Evolutionary conservation across 2,329 filamentous ascomycete genomes (phyloP).

Genomic region (Pseudogymnoascus destructans): DNA sequence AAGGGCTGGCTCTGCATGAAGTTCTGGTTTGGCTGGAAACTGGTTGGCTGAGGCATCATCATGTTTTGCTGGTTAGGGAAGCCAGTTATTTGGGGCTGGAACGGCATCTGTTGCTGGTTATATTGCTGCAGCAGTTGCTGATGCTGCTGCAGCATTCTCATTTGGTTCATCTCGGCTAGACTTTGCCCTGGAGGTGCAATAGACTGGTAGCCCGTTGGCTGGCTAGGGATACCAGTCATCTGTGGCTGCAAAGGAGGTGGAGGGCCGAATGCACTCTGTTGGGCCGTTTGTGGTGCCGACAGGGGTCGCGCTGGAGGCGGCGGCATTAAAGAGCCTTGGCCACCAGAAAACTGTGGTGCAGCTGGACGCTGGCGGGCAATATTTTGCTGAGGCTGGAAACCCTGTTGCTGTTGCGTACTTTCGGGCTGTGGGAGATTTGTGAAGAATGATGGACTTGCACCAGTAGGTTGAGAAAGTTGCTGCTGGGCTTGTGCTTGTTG

Average conservation of each 20-base stretch:
- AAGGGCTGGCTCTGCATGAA: slow-evolving; percentile 34
- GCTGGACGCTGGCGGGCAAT: slow-evolving; percentile 55
- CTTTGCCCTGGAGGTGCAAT: slow-evolving; percentile 65
- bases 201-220: slow-evolving; percentile 37
- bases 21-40: slow-evolving; percentile 35
- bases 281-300: slow-evolving; percentile 74
- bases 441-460: slow-evolving; percentile 48
- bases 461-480: slow-evolving; percentile 33
- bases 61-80: slow-evolving; percentile 20
- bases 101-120: slow-evolving; percentile 43
- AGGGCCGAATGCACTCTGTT: slow-evolving; percentile 58
- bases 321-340: slow-evolving; percentile 51
- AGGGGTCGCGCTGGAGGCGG: slow-evolving; percentile 70
- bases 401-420: slow-evolving; percentile 26
- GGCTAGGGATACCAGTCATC: slow-evolving; percentile 53
- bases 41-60: slow-evolving; percentile 25
- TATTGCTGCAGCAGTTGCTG: slow-evolving; percentile 29
- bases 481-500: slow-evolving; percentile 25
- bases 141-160: slow-evolving; percentile 50
- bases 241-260: slow-evolving; percentile 65
- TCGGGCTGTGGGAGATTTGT: slow-evolving; percentile 35
- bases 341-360: slow-evolving; percentile 49
- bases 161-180: slow-evolving; percentile 57
- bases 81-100: slow-evolving; percentile 33
- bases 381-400: slow-evolving; percentile 27